Evolutionary conservation across 1,284 basidiomycete species (phyloP), one percentile per base, ranked within the genome.

Genomic region (Fomes fomentarius): DNA sequence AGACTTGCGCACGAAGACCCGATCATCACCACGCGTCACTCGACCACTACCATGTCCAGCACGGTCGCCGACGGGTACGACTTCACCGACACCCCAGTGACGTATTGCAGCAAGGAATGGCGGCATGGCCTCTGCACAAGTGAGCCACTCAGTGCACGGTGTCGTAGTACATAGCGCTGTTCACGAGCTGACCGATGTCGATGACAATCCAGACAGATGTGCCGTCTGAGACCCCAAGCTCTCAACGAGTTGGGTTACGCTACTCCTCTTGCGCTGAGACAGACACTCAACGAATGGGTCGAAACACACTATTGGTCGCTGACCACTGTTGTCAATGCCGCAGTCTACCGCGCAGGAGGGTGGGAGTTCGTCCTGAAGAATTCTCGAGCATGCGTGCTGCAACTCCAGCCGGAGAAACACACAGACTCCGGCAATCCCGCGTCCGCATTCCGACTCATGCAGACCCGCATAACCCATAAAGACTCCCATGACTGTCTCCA

Each of bases 331-430:
- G 39, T 46, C 25, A 49, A 24, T 35, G 47, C 41, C 14, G 24
- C 19, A 9, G 40, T 22, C 24, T 42, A 54, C 41, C 44, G 48
- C n/a, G 12, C 45, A 17, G 50, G 50, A 34, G 54, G 54, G 14
- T 24, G 47, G 33, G 50, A 40, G 22, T 24, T 30, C 40, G 41
- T 42, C 35, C 39, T 44, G 40, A 24, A 25, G 3, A n/a, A 26
- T 5, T 9, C 26, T 1, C 39, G 35, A 26, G 35, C 40, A 12
- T 21, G 47, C 47, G 22, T 55, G 24, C 5, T 55, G 24, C 38
- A 34, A 37, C 30, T 43, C 15, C 25, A 25, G 5, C 37, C 39
- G 4, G 22, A 15, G 14, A 31, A 31, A 6, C 24, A 47, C 33
- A 35, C 45, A 5, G 33, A 24, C 12, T 31, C 35, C 33, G 12